Base-by-base conservation (phyloP, 176 grass and related monocot genomes). In the Zoysia japonica region DNA sequence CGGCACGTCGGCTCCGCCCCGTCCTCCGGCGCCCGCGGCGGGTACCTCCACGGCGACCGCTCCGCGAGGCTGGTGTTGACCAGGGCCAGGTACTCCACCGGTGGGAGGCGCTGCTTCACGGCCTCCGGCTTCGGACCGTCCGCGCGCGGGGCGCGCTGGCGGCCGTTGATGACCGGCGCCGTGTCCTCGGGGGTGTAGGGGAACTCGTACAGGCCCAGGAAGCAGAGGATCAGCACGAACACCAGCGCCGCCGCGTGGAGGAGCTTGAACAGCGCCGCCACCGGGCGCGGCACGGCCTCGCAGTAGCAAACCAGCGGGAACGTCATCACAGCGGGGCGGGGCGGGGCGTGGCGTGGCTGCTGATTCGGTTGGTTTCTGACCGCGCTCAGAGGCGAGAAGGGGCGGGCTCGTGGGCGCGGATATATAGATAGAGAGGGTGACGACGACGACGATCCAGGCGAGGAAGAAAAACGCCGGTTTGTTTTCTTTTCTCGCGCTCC, bases 231-330 rank as follows among this genome's bases (percentile, higher is more conserved):
- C 1, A 87, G 45, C 16, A 87, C 40, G 68, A 88, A 20, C 39
- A 28, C 51, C 40, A 85, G 72, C 59, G 81, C 83, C 5, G 76
- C 37, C 47, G 75, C 78, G 59, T 84, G 75, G 52, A 95, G 11
- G 45, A 87, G 49, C 85, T 84, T 89, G 70, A 95, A 39, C n/a
- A 94, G 12, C 10, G 83, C 81, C 9, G 83, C 79, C 49, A 98
- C 56, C n/a, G 88, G 86, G 6, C 81, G 54, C 6, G 96, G 92
- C n/a, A 93, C 67, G 47, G 78, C 75, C 4, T 82, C 17, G 74
- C 89, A 89, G 86, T 79, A 91, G 87, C 68, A 85, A 37, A 85
- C 86, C 71, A 98, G 71, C 68, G 88, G 96, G 60, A 94, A 85
- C 0, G 87, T 89, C 96, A 98, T 98, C 47, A 38, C 28, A 0